Base-by-base conservation (phyloP, 345 rosid genomes). In the Salix caprea region DNA sequence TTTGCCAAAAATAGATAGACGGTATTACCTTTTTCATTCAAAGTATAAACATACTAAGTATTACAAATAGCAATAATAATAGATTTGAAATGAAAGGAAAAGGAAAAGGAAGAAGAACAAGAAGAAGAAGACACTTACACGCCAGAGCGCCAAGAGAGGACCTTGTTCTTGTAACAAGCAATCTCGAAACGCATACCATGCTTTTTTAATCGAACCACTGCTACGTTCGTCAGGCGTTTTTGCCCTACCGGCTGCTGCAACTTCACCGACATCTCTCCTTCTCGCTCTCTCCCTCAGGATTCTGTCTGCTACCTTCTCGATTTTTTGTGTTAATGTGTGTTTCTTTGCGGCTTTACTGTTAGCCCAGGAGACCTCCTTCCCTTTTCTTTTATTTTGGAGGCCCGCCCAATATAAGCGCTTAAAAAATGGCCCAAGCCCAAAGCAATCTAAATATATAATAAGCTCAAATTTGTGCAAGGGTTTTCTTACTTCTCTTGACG, bases 71-170 rank as follows among this genome's bases (percentile, higher is more conserved):
- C 44, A 52, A 19, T 2, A 52, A 52, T 18, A 52, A 52, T 52
- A 2, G 3, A 52, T 52, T 52, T 6, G 19, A 6, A 52, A 18
- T 19, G 15, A 52, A 34, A 52, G 21, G 1, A 71, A 71, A 4
- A 61, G 32, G 1, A 34, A 2, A 6, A 77, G 61, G 30, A 48
- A 73, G 2, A 62, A 67, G 10, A 39, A 32, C 14, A 32, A 62
- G 34, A n/a, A n/a, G 26, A 34, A 15, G 11, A 44, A 37, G 54
- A 4, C 8, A 77, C 96, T 86, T 83, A 96, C 99, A 92, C 97
- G 84, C 91, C 89, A 19, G 97, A 91, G 68, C 99, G 99, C 99
- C 99, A 96, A 5, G 98, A 96, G 61, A 96, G 97, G 89, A 96
- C 98, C 84, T 96, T 96, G 83, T 96, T 93, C 88, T 92, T 92